phyloP scores from a whole-genome alignment of 1,139 yeast genomes.

The Pichia sp. region DNA sequence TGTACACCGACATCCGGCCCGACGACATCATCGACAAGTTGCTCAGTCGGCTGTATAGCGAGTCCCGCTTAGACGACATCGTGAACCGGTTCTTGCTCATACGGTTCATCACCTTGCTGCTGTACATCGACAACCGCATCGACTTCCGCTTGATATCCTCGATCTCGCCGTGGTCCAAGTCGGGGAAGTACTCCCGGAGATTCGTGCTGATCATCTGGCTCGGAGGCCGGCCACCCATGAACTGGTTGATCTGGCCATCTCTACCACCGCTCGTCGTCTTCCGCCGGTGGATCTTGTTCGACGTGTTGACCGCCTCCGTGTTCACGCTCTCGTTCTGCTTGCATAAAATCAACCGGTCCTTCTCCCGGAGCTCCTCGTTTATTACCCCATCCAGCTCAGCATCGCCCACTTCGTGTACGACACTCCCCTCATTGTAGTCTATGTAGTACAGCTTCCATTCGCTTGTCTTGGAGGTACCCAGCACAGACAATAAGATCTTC shows the following conservation, averaged over 20 bases:
- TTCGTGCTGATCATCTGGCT: constrained; percentile 88
- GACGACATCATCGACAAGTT: constrained; percentile 11
- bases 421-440: constrained; percentile 42
- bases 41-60: constrained; percentile 23
- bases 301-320: constrained; percentile 61
- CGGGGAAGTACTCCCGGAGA: constrained; percentile 88
- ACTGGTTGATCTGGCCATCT: constrained; percentile 39
- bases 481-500: constrained; percentile 56
- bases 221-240: constrained; percentile 90
- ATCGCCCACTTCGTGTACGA: constrained; percentile 72
- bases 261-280: not conserved
- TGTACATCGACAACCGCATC: constrained; percentile 41
- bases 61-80: constrained; percentile 21
- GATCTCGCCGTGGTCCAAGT: constrained; percentile 66
- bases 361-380: constrained; percentile 58
- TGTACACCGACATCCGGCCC: constrained; percentile 29
- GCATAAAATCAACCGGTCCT: constrained; percentile 69
- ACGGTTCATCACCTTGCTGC: constrained; percentile 25
- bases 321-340: constrained; percentile 63
- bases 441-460: constrained; percentile 49
- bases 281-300: constrained; percentile 37
- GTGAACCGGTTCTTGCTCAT: constrained; percentile 1
- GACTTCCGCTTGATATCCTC: constrained; percentile 82
- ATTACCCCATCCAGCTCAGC: constrained; percentile 37
- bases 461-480: constrained; percentile 37